Evolutionary conservation across 2,329 filamentous ascomycete genomes (phyloP), one percentile per base, ranked within the genome.

Genomic region (Pseudofabraea citricarpa): DNA sequence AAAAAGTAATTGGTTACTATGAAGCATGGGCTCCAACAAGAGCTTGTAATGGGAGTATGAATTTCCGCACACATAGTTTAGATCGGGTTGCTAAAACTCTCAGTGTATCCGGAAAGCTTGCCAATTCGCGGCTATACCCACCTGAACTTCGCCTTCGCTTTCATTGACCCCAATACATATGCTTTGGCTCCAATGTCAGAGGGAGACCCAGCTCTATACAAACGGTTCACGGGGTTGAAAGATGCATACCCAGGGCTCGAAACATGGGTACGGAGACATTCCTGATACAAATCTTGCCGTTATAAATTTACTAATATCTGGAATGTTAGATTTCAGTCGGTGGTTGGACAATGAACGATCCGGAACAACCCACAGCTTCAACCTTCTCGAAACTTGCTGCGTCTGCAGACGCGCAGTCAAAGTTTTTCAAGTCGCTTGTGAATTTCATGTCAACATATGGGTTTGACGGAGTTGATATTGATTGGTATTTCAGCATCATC

Each of bases 91-190:
- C 18, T 27, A 12, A 21, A 27, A 32, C 19, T 39, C 33, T 39
- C 22, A 29, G 20, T n/a, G 12, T 20, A 27, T 13, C 43, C 31
- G 15, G 36, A 45, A 20, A 12, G n/a, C n/a, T 7, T 48, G 2
- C 52, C 52, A 1, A 10, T 57, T 13, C 56, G 54, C 9, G 42
- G 18, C 53, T 59, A 39, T 20, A 62, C 54, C 1, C 57, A 60
- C 22, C n/a, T 67, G 26, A 66, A 67, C 50, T 65, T 57, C 40
- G 65, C 69, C 0, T 73, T 72, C 44, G 65, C 61, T 1, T 62
- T 60, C 23, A 62, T 72, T 38, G 60, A 71, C 36, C 62, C 68
- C 0, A 33, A 37, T 0, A 61, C 60, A 1, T 66, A 53, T 36
- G 40, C 46, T 0, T 42, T 55, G 5, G 44, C 46, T 1, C 56